Base-by-base conservation (phyloP, 1,284 basidiomycete genomes). In the Pyrrhoderma lamaoense region DNA sequence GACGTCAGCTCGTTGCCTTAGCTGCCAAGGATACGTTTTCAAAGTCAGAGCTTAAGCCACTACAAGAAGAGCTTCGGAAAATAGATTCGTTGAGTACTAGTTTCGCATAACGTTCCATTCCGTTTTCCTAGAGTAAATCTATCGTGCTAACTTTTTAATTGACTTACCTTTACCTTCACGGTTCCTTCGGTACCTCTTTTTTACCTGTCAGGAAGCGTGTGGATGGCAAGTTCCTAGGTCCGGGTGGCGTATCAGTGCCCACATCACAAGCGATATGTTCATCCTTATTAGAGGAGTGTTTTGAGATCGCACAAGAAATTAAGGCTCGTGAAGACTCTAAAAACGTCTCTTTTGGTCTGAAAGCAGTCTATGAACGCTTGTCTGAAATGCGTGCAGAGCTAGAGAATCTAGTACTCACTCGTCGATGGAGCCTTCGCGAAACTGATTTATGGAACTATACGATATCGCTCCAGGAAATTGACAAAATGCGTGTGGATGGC, bases 381-480 rank as follows among this genome's bases (percentile, higher is more conserved):
- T 80, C 75, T 55, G 87, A 89, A 62, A 85, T 98, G 63, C 82
- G 93, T 55, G 75, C 79, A 8, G 89, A 94, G 65, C 74, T 97
- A 40, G 93, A 97, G 70, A 82, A 87, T 56, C 72, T 97, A 45
- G 91, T 91, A 40, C 73, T 98, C 59, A 98, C 95, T 1, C 95
- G 97, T 66, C 84, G 96, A 42, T 99, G 96, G 96, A 96, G 89
- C 53, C 70, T 99, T 53, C 78, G 94, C 40, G 96, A 99, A 74
- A 99, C 95, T 0, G 95, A 97, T 62, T 71, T 95, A 19, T 95
- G 87, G 78, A 93, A 91, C 68, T 99, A 96, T 67, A 91, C 92
- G 37, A 74, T 95, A 47, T 91, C 91, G 63, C 71, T 99, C 58
- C 89, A 95, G 62, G 94, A 99, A 66, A 94, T 99, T 49, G 95